Base-by-base conservation (phyloP, 140 eudicot genomes). In the Cichorium intybus region DNA sequence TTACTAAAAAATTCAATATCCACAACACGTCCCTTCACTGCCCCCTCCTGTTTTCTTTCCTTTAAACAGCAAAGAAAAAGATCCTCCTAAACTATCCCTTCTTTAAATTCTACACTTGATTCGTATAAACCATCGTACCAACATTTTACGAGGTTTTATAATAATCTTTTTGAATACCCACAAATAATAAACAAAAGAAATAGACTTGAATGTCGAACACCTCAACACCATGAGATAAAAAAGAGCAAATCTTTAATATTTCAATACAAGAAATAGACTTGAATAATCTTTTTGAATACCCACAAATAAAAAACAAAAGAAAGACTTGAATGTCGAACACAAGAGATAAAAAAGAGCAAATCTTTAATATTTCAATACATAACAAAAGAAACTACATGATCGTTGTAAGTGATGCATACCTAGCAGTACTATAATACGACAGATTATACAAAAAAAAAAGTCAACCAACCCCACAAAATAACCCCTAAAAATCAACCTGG, bases 331-430 rank as follows among this genome's bases (percentile, higher is more conserved):
- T 12, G 28, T 10, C 7, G 3, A 50, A 35, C 55, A 50, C 26
- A 52, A 26, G 18, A 50, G 26, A 48, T 57, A 49, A 56, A 35
- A 8, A 43, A 57, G 50, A 29, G 14, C 37, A 16, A 27, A 45
- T 52, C 24, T 37, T 51, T 61, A 24, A 33, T 72, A 64, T 57
- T 49, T 39, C 7, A n/a, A 48, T 9, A 17, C 12, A 41, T 26
- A 39, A 16, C 23, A 64, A 48, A 62, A 54, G 37, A 47, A 52
- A 41, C 20, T 63, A 72, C 64, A 64, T 64, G 79, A 66, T 43
- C 20, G 63, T 66, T 74, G 79, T 66, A 74, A 74, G 79, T 26
- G 74, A 74, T 74, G 79, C 79, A 74, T 74, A 66, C 79, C 67
- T 73, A 73, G 78, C 39, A 41, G 46, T 39, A 48, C 47, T 48